Evolutionary conservation across 192 early-diverging fungal genomes (phyloP), one percentile per base, ranked within the genome.

Genomic region (Kappamyces sp.): DNA sequence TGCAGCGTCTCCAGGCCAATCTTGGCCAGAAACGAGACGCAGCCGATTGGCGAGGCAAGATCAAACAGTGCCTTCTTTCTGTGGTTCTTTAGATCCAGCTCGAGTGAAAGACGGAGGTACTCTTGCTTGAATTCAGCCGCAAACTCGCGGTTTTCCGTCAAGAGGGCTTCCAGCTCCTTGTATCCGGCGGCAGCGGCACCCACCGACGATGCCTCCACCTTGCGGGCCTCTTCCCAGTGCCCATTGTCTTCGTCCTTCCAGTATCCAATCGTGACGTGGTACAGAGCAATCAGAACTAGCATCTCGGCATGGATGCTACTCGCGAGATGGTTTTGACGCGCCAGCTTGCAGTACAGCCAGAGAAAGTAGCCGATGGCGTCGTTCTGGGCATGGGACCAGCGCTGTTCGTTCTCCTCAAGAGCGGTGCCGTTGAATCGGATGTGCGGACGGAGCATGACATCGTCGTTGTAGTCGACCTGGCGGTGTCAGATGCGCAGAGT

Each of bases 181-280:
- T 62, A 63, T 35, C 68, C 68, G 31, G 68, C 68, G 14, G 46
- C 31, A 12, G 55, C 66, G 39, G 65, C 32, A 34, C 68, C 68
- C n/a, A 69, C 41, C n/a, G 68, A 69, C 12, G 68, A 69, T 12
- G 68, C 68, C 53, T 67, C 68, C 4, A 69, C 59, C 47, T 69
- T 69, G 45, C 65, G 51, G 8, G 65, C 68, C 37, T 69, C 68
- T 41, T 69, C 68, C 68, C 68, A 69, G 47, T 69, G 68, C 5
- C 68, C 68, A 32, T 42, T 51, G 60, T 69, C 68, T 4, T 64
- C 40, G 41, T 69, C 65, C 32, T 59, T 32, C 59, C 62, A 61
- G 50, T 54, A 69, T 32, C 53, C 30, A 35, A 68, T 68, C 12
- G 33, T 33, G 30, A 40, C n/a, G 31, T 41, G 33, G 42, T 63